A percentile compares a stretch with the other conserved stretches of the same genome.
These are phyloP conservation scores for Penicillium angulare DNA, from an alignment of 495 filamentous ascomycete genomes.

Conservation along the genomic window DNA sequence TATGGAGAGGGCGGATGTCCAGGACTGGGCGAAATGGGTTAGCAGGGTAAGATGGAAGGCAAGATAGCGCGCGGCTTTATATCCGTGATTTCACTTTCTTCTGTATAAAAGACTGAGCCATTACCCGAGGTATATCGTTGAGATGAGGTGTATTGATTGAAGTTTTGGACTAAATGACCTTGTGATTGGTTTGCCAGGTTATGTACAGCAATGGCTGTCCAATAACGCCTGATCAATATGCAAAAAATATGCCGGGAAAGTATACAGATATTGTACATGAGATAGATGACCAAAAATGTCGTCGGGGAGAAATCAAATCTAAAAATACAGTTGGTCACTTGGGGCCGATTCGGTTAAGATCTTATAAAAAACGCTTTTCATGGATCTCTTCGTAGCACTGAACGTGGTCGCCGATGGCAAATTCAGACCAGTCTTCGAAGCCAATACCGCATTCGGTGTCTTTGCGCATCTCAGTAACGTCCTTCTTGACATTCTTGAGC, in stretches of 20 bases:
- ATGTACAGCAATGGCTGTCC: slow-evolving; percentile 6
- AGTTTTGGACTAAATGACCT: slow-evolving; percentile 1
- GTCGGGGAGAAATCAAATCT: slow-evolving; percentile 1
- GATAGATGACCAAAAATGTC: slow-evolving; percentile 5
- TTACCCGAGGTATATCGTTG: too few relatives aligned
- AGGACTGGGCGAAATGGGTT: slow-evolving; percentile 67
- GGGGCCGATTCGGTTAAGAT: not conserved
- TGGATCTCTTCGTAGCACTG: slow-evolving; percentile 79
- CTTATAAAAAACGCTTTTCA: slow-evolving; percentile 62
- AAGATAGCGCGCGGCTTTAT: slow-evolving; percentile 33
- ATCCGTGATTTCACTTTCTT: too few relatives aligned
- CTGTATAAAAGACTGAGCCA: too few relatives aligned
- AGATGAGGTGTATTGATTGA: not conserved
- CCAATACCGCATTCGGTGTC: slow-evolving; percentile 88
- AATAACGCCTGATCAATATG: slow-evolving; percentile 19
- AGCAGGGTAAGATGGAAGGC: slow-evolving; percentile 64
- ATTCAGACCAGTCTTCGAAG: slow-evolving; percentile 75
- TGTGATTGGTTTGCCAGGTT: slow-evolving; percentile 3
- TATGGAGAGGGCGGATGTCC: slow-evolving; percentile 68
- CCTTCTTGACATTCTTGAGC: slow-evolving; percentile 90
- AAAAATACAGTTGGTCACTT: slow-evolving; percentile 18
- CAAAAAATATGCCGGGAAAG: slow-evolving; percentile 1
- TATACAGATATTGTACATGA: slow-evolving; percentile 17
- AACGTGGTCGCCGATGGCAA: slow-evolving; percentile 78
- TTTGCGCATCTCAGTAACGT: slow-evolving; percentile 84